phyloP scores from a whole-genome alignment of 345 rosid genomes.

The Hibiscus trionum region DNA sequence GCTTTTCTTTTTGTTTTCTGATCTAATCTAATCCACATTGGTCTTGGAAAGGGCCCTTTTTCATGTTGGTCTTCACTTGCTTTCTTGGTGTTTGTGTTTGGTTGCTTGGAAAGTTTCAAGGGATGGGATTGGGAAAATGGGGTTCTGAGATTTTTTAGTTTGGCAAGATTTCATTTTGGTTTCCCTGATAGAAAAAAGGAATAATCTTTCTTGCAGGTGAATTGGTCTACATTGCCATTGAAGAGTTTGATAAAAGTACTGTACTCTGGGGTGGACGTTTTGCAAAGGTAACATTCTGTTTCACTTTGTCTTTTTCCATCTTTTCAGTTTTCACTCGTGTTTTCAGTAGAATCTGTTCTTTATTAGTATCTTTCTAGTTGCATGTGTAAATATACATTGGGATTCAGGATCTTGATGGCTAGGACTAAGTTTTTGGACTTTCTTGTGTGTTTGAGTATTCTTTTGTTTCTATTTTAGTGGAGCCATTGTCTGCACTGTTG shows the following conservation, averaged over 20 bases:
- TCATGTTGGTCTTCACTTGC: not conserved
- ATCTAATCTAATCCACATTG: slow-evolving; percentile 2
- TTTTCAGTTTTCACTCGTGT: not conserved
- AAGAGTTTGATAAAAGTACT: slow-evolving; percentile 16
- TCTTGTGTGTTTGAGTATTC: not conserved
- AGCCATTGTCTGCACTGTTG: not conserved
- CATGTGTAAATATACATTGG: slow-evolving; percentile 6
- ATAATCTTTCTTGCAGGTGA: slow-evolving; percentile 16
- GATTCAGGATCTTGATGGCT: slow-evolving; percentile 18
- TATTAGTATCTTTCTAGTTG: not conserved
- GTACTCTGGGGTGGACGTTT: slow-evolving; percentile 13
- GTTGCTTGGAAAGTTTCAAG: slow-evolving; percentile 14
- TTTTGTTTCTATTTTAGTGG: slow-evolving; percentile 3
- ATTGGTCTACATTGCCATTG: not conserved
- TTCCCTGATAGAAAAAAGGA: not conserved
- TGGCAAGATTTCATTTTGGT: not conserved
- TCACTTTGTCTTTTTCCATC: not conserved
- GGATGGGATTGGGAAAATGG: slow-evolving; percentile 10
- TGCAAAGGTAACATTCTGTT: slow-evolving; percentile 21
- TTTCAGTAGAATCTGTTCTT: not conserved
- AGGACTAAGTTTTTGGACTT: not conserved
- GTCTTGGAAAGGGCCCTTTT: not conserved
- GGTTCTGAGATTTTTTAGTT: not conserved
- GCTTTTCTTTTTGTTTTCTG: not conserved
- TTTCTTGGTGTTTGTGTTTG: not conserved